phyloP scores from a whole-genome alignment of 2,329 filamentous ascomycete genomes.

The Penicillium sp. region DNA sequence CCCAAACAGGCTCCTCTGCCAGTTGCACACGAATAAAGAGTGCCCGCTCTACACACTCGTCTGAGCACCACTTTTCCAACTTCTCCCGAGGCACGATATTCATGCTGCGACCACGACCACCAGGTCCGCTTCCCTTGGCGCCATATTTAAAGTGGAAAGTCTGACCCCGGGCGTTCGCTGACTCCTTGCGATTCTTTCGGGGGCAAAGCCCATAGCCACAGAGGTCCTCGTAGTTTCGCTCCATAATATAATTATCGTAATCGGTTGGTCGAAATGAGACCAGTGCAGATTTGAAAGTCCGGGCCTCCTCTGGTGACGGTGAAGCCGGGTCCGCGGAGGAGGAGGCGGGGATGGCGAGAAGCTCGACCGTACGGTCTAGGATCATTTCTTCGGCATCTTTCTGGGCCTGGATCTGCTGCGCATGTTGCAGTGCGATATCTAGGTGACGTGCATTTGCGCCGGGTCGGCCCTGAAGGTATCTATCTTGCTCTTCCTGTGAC shows the following conservation, averaged over 20 bases:
- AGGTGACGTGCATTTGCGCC: conserved; percentile 47
- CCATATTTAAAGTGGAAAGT: conserved; percentile 69
- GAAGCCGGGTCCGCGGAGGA: conserved; percentile 52
- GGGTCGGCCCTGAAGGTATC: conserved; percentile 34
- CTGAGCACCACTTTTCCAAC: conserved; percentile 84
- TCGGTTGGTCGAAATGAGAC: conserved; percentile 79
- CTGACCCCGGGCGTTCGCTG: conserved; percentile 52
- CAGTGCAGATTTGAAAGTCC: conserved; percentile 66
- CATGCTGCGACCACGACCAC: conserved; percentile 54
- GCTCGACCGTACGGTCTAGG: conserved; percentile 68
- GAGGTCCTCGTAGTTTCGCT: conserved; percentile 78
- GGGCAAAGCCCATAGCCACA: conserved; percentile 86
- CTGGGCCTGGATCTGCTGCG: conserved; percentile 76
- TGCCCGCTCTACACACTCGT: conserved; percentile 74
- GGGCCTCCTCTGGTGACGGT: conserved; percentile 61
- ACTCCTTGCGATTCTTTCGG: conserved; percentile 59
- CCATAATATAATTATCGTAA: conserved; percentile 83
- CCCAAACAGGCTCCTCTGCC: conserved; percentile 81
- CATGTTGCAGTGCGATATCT: conserved; percentile 77
- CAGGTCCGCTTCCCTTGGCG: conserved; percentile 48
- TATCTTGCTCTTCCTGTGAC: conserved; percentile 30
- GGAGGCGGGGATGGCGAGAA: conserved; percentile 64
- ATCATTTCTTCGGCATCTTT: conserved; percentile 77
- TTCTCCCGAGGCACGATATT: conserved; percentile 70
- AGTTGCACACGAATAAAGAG: conserved; percentile 89